Evolutionary conservation across 225 moss, liverwort and hornwort genomes (phyloP).

Genomic region (Pleurozium schreberi): DNA sequence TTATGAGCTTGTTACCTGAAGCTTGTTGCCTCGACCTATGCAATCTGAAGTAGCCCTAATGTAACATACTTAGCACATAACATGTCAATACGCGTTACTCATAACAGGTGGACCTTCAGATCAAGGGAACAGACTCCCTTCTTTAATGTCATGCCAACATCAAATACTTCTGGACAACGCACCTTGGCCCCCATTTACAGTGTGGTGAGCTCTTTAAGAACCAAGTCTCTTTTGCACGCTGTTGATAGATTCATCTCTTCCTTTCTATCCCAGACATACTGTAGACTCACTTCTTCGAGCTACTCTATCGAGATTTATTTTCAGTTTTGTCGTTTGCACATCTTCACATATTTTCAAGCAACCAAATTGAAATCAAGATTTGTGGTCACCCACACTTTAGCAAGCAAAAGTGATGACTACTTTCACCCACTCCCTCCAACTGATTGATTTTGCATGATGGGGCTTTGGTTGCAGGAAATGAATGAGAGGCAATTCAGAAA

Average conservation of each 20-base stretch:
- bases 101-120: slow-evolving; percentile 81
- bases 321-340: not conserved
- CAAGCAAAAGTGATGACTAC: not conserved
- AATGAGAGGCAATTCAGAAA: slow-evolving; percentile 74
- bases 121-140: slow-evolving; percentile 73
- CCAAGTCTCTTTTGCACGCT: not conserved
- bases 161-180: slow-evolving; percentile 43
- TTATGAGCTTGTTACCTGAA: not conserved
- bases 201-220: slow-evolving; percentile 43
- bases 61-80: not conserved
- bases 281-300: not conserved
- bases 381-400: not conserved
- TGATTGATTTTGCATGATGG: not conserved
- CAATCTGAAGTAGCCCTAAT: not conserved
- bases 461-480: slow-evolving; percentile 50
- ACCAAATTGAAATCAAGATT: not conserved
- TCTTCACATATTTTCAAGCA: not conserved
- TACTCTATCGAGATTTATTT: not conserved
- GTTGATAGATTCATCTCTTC: not conserved
- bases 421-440: not conserved
- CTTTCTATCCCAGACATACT: not conserved
- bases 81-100: not conserved
- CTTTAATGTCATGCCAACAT: slow-evolving; percentile 68
- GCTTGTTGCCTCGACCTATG: not conserved
- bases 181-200: slow-evolving; percentile 75